Evolutionary conservation across 176 grass and related monocot genomes (phyloP).

Genomic region (Phyllostachys edulis): DNA sequence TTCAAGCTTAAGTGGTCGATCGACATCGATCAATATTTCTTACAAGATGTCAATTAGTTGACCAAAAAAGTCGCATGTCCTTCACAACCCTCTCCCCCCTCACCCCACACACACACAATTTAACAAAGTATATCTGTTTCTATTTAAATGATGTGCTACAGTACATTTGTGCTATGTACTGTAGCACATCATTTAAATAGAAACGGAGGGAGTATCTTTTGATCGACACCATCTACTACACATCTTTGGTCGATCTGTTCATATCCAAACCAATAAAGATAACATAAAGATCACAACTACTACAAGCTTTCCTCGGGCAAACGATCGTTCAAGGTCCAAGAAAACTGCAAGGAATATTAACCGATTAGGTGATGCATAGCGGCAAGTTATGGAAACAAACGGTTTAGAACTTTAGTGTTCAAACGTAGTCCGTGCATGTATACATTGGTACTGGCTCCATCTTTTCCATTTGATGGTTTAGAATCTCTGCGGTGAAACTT

Average conservation of each 20-base stretch:
- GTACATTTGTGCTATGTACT: no score
- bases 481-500: no score
- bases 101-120: no score
- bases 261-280: conserved; percentile 1
- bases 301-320: background rate
- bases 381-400: background rate
- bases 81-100: background rate
- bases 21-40: background rate
- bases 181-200: no score
- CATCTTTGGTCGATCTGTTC: background rate
- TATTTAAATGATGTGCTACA: no score
- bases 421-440: background rate
- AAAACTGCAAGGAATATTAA: background rate
- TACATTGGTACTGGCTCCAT: background rate
- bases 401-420: conserved; percentile 15
- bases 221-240: background rate
- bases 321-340: conserved; percentile 11
- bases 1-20: background rate
- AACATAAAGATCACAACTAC: background rate
- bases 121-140: no score
- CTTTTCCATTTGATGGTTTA: no score
- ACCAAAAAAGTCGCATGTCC: background rate
- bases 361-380: background rate
- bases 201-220: no score
- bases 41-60: background rate